Percentiles rank a stretch among this genome's conserved stretches.
phyloP scores from a whole-genome alignment of 768 basidiomycete genomes.

The Macrolepiota fuliginosa region DNA sequence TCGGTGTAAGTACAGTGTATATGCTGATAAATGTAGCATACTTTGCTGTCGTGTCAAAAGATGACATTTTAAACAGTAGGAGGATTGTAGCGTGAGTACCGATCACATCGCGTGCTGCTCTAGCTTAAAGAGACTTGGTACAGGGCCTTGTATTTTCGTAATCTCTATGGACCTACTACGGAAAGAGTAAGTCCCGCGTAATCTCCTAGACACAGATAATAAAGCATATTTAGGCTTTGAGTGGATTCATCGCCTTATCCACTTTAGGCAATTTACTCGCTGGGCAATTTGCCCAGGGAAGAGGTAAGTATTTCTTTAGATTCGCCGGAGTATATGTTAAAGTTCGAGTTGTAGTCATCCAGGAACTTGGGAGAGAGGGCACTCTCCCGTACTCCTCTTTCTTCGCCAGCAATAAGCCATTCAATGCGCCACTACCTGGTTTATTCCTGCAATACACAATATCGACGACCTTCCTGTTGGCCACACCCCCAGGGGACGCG shows the following conservation, averaged over 20 bases:
- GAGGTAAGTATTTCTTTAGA: constrained; percentile 37
- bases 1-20: constrained; percentile 57
- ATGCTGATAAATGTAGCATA: constrained; percentile 70
- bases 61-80: constrained; percentile 62
- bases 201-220: not conserved
- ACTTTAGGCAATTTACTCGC: constrained; percentile 64
- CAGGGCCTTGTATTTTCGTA: constrained; percentile 73
- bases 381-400: constrained; percentile 63
- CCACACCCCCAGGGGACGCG: constrained; percentile 69
- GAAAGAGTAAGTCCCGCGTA: constrained; percentile 43
- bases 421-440: constrained; percentile 62
- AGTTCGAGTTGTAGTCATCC: constrained; percentile 47
- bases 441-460: constrained; percentile 61
- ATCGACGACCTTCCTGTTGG: constrained; percentile 51
- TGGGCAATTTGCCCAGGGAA: constrained; percentile 62
- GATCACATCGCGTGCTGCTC: too few relatives aligned
- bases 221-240: constrained; percentile 42
- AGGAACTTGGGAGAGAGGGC: constrained; percentile 73
- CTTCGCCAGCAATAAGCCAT: constrained; percentile 72
- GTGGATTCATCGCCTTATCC: constrained; percentile 61
- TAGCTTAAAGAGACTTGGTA: not conserved
- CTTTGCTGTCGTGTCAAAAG: constrained; percentile 69
- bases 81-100: constrained; percentile 63
- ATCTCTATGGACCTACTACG: constrained; percentile 61
- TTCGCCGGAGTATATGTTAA: not conserved